Evolutionary conservation across 495 filamentous ascomycete species (phyloP).

Genomic region (Sabuloglossum arenarium): DNA sequence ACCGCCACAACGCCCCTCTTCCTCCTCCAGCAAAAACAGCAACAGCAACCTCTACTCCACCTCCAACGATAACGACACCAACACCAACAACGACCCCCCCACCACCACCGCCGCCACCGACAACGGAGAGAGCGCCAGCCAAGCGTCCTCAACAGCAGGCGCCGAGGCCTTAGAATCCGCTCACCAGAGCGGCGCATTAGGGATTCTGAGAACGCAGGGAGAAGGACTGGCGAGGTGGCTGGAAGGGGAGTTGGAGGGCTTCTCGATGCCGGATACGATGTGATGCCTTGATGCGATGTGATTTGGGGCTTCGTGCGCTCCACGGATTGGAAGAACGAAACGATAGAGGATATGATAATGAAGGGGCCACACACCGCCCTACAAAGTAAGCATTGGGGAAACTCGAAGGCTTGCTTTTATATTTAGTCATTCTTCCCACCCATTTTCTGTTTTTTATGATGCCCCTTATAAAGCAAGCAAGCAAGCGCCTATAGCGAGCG

Average conservation of each 20-base stretch:
- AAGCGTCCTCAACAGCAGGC: background rate
- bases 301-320: too few relatives aligned
- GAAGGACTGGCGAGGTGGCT: constrained; percentile 14
- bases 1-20: background rate
- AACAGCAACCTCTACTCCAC: background rate
- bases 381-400: too few relatives aligned
- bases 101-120: background rate
- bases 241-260: constrained; percentile 15
- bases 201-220: constrained; percentile 16
- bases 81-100: background rate
- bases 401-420: too few relatives aligned
- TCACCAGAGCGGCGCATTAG: constrained; percentile 4
- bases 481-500: too few relatives aligned
- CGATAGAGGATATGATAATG: too few relatives aligned
- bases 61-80: background rate
- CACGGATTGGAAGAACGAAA: too few relatives aligned
- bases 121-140: background rate
- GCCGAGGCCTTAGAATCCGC: background rate
- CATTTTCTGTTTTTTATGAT: too few relatives aligned
- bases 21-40: background rate
- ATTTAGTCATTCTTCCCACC: too few relatives aligned
- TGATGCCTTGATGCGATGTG: background rate
- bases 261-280: constrained; percentile 16
- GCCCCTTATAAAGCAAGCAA: too few relatives aligned
- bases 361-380: too few relatives aligned